Percentiles rank a stretch among this genome's conserved stretches.
Conservation (phyloP, 805 yeast species). For the Wickerhamiella kurtzmanii region DNA sequence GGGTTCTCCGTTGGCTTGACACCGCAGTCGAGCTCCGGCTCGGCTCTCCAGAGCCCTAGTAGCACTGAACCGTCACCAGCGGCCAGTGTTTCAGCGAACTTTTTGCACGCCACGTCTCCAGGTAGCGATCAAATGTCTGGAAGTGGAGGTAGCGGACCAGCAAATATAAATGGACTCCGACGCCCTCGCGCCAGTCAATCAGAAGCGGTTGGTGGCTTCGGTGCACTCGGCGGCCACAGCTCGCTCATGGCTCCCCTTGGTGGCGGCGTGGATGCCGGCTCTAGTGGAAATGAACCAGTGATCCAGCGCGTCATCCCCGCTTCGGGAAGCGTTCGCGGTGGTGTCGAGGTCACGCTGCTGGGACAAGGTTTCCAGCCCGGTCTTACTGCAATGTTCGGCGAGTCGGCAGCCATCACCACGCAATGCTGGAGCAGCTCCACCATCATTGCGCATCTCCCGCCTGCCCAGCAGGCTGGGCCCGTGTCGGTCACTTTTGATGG, state of each 20-base stretch:
- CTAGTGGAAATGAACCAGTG: conserved; percentile 30
- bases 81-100: neutral
- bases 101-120: neutral
- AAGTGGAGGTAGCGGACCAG: neutral
- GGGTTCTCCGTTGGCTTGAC: conserved; percentile 1
- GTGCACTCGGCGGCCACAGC: conserved; percentile 86
- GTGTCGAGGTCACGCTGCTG: conserved; percentile 81
- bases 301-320: conserved; percentile 87
- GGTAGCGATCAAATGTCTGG: neutral
- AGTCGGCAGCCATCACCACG: conserved; percentile 39
- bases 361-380: conserved; percentile 83
- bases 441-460: conserved; percentile 86
- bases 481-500: conserved; percentile 73
- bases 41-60: neutral
- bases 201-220: conserved; percentile 43
- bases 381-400: conserved; percentile 73
- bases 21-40: neutral
- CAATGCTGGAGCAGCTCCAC: conserved; percentile 96
- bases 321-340: conserved; percentile 93
- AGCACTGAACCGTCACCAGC: neutral
- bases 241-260: conserved; percentile 28
- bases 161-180: neutral
- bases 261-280: neutral
- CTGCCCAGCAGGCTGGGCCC: conserved; percentile 79
- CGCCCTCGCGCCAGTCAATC: conserved; percentile 3